Evolutionary conservation across 345 rosid species (phyloP), one percentile per base, ranked within the genome.

Genomic region (Schrenkiella parvula): DNA sequence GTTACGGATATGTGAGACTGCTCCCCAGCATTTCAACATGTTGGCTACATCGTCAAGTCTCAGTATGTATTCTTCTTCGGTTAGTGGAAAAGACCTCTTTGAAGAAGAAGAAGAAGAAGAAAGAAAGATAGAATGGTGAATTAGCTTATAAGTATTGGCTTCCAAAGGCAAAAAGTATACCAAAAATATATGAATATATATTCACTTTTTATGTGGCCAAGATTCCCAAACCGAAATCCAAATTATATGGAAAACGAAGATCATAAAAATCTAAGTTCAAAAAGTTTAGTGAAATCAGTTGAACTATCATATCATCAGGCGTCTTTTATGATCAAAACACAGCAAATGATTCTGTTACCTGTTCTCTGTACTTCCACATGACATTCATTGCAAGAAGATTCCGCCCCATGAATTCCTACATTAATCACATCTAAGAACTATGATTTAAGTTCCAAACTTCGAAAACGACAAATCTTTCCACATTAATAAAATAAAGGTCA

Each of bases 341-440:
- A 74, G 69, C 38, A 21, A 46, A 17, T 1, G 52, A 25, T 78
- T 58, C 8, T 22, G 74, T 51, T 83, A 89, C 97, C 90, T 93
- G 98, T 66, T 93, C 97, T 84, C 82, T 85, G 83, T 89, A 93
- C 84, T 87, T 93, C 98, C 98, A 93, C 98, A 93, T 93, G 81
- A 93, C 97, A 77, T 93, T 93, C 83, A 93, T 44, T 11, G 98
- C 98, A 42, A 93, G 93, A 66, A 93, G 92, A 84, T 89, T 93
- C 81, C 84, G 75, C 59, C 98, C 98, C 98, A 93, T 82, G 89
- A 93, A 93, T 78, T 93, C 98, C 98, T 93, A 67, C 82, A 85
- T 48, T 55, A 71, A 48, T 57, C 58, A 77, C 67, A 66, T 77
- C 35, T 66, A 50, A 37, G 26, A 77, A 25, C 6, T 57, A 65